Percentiles rank a stretch among this genome's conserved stretches.
Evolutionary conservation across 345 rosid species (phyloP).

Genomic region (Bruguiera sexangula): DNA sequence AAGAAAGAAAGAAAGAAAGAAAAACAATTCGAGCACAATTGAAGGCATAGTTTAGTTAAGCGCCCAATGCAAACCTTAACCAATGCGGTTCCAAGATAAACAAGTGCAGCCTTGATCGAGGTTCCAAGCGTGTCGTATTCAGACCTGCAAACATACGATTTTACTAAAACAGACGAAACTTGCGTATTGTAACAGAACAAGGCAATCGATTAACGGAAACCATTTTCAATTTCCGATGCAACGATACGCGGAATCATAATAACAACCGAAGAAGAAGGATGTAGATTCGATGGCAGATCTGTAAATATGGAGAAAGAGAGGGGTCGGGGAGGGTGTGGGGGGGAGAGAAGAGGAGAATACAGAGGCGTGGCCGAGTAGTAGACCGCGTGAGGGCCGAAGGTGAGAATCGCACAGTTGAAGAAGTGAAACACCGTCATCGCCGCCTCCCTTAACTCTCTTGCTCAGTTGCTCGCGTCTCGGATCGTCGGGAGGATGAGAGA

Average conservation of each 20-base stretch:
- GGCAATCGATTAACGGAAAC: not conserved
- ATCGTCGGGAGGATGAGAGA: too few species aligned
- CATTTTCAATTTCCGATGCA: too few species aligned
- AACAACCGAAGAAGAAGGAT: too few species aligned
- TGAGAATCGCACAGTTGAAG: slow-evolving; percentile 98
- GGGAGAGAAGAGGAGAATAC: slow-evolving; percentile 27
- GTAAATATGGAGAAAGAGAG: not conserved
- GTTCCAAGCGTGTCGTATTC: slow-evolving; percentile 98
- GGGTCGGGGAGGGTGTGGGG: not conserved
- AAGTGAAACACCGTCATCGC: slow-evolving; percentile 91
- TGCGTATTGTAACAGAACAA: not conserved
- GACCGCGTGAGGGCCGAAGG: slow-evolving; percentile 98
- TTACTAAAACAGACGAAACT: too few species aligned
- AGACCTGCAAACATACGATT: slow-evolving; percentile 46
- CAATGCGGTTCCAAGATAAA: slow-evolving; percentile 83
- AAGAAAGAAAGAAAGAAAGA: not conserved
- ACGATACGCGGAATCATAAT: too few species aligned
- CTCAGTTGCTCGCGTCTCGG: too few species aligned
- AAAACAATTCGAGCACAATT: not conserved
- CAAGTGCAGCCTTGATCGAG: slow-evolving; percentile 80
- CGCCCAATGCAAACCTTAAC: slow-evolving; percentile 58
- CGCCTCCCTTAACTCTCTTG: not conserved
- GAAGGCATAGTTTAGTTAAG: not conserved
- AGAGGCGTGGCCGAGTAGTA: slow-evolving; percentile 97
- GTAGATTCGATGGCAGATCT: slow-evolving; percentile 1